Evolutionary conservation across 768 basidiomycete genomes (phyloP).

Genomic region (Scleroderma bovista): DNA sequence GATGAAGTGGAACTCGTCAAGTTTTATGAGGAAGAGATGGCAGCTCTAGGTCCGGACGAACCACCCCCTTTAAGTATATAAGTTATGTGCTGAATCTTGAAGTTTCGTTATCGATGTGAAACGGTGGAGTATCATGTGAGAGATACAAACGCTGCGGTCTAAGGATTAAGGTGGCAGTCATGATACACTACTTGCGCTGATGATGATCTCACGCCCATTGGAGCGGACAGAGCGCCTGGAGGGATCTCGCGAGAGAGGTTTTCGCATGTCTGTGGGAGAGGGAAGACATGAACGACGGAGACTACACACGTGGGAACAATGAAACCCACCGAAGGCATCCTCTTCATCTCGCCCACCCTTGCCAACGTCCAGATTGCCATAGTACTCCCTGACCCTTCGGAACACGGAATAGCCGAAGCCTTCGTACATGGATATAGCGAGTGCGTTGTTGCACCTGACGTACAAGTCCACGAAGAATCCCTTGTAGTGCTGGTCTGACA

Average conservation of each 20-base stretch:
- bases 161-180: conserved; percentile 12
- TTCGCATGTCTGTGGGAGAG: conserved; percentile 54
- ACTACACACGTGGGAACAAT: neutral
- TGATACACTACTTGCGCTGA: conserved; percentile 37
- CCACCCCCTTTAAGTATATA: conserved; percentile 42
- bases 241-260: conserved; percentile 61
- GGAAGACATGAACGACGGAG: neutral
- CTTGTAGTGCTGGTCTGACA: conserved; percentile 75
- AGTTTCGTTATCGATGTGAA: conserved; percentile 5
- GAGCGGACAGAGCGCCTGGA: conserved; percentile 59
- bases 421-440: conserved; percentile 92
- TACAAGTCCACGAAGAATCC: conserved; percentile 95
- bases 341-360: conserved; percentile 79
- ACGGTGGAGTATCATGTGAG: conserved; percentile 6
- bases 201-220: conserved; percentile 70
- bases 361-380: conserved; percentile 69
- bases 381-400: conserved; percentile 86
- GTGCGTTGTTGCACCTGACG: conserved; percentile 79
- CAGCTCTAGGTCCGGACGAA: conserved; percentile 40
- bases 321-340: conserved; percentile 79
- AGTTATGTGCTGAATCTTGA: conserved; percentile 3
- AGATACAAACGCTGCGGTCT: neutral
- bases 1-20: conserved; percentile 45
- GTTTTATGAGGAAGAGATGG: conserved; percentile 75
- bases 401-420: conserved; percentile 91